Evolutionary conservation across 176 grass and related monocot genomes (phyloP).

Genomic region (Eleusine coracana): DNA sequence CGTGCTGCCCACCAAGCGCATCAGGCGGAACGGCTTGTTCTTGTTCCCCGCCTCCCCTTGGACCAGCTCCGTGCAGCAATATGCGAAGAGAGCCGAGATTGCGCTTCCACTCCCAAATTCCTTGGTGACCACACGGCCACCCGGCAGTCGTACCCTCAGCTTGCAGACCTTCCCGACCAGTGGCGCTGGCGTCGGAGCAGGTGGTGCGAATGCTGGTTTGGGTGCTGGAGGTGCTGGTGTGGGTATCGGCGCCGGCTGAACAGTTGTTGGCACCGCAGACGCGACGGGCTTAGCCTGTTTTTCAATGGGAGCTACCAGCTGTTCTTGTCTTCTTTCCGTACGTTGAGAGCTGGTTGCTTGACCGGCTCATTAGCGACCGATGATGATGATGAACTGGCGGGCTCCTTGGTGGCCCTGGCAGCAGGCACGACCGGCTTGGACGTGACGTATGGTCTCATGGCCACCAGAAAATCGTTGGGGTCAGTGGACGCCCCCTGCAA

Average conservation of each 20-base stretch:
- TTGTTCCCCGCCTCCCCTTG: neutral
- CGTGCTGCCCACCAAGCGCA: neutral
- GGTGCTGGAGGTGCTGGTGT: too few species aligned
- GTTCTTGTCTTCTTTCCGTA: neutral
- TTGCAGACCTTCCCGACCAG: neutral
- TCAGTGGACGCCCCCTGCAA: neutral
- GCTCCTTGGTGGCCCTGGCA: neutral
- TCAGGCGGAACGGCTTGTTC: neutral
- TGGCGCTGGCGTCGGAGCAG: neutral
- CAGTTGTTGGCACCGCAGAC: too few species aligned
- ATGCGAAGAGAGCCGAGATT: constrained; percentile 21
- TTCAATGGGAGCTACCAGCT: neutral
- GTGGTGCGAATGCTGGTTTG: too few species aligned
- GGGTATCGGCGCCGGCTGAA: neutral
- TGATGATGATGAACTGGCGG: too few species aligned
- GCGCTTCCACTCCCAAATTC: neutral
- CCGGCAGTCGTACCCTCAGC: neutral
- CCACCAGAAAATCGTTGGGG: neutral
- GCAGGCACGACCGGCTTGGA: neutral
- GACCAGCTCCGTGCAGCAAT: neutral
- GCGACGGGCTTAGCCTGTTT: neutral
- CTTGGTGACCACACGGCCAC: constrained; percentile 2
- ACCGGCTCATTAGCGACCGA: too few species aligned
- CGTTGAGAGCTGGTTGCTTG: neutral
- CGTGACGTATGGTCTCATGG: neutral